A percentile compares a stretch with the other conserved stretches of the same genome.
phyloP scores from a whole-genome alignment of 2,329 filamentous ascomycete species.

The Pseudogymnoascus sp. region DNA sequence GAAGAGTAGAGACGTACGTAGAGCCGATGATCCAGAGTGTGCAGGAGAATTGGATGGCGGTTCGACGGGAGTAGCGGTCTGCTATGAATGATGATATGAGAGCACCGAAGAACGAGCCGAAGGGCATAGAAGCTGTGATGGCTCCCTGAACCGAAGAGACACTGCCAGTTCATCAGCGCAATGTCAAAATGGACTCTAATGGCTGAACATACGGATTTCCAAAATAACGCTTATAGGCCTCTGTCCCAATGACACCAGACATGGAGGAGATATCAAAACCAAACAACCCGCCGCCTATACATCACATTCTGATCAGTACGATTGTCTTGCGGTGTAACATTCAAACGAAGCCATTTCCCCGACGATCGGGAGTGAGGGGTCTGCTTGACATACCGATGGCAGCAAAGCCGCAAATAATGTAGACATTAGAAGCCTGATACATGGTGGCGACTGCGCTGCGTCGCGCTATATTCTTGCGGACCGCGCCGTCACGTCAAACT shows the following conservation, averaged over 20 bases:
- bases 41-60: constrained; percentile 41
- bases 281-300: constrained; percentile 58
- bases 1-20: constrained; percentile 21
- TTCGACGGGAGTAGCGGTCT: constrained; percentile 42
- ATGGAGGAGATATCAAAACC: constrained; percentile 75
- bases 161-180: not conserved
- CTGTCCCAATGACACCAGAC: constrained; percentile 59
- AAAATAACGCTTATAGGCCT: constrained; percentile 67
- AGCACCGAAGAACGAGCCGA: constrained; percentile 60
- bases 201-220: constrained; percentile 40
- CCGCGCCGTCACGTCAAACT: not conserved
- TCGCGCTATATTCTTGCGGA: not conserved
- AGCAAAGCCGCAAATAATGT: constrained; percentile 55
- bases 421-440: constrained; percentile 41
- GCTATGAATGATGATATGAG: constrained; percentile 49
- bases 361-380: not conserved
- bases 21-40: constrained; percentile 42
- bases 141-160: constrained; percentile 54
- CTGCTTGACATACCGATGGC: constrained; percentile 44
- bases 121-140: constrained; percentile 68
- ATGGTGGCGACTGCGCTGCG: constrained; percentile 9
- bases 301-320: not conserved
- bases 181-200: not conserved
- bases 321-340: not conserved
- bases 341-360: not conserved